phyloP scores from a whole-genome alignment of 345 rosid species.

The Salix dunnii region DNA sequence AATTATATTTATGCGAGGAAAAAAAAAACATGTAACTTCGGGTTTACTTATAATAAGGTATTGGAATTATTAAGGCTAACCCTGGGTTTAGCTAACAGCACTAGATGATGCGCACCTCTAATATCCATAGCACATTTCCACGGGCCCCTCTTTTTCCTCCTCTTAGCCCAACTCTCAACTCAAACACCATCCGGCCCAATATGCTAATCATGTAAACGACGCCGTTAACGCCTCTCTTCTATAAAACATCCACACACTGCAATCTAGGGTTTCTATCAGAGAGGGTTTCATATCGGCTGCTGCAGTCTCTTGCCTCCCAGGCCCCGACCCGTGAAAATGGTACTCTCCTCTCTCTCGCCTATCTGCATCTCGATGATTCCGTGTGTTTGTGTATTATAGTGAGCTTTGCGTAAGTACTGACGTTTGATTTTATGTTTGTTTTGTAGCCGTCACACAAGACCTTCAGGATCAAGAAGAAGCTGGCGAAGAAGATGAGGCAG shows the following conservation, averaged over 20 bases:
- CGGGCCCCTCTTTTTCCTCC: not conserved
- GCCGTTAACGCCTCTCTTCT: not conserved
- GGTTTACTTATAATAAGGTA: no score
- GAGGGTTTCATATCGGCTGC: slow-evolving; percentile 3
- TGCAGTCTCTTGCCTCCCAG: not conserved
- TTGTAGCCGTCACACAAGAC: slow-evolving; percentile 27
- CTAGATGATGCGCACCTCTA: no score
- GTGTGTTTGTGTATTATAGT: not conserved
- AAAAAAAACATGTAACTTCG: no score
- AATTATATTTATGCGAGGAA: no score
- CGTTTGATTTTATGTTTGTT: not conserved
- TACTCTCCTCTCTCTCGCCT: not conserved
- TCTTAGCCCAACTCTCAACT: not conserved
- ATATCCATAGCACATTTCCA: no score
- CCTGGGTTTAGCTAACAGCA: no score
- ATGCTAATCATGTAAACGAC: not conserved
- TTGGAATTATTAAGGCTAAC: no score
- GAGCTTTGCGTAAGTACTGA: not conserved
- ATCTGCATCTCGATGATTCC: not conserved
- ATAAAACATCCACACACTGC: not conserved
- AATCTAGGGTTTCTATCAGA: slow-evolving; percentile 11
- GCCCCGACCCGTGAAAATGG: slow-evolving; percentile 15
- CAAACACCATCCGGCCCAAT: not conserved
- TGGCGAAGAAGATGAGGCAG: slow-evolving; percentile 35
- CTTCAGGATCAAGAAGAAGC: slow-evolving; percentile 25